phyloP scores from a whole-genome alignment of 106 monocot species.

The Amphibolis antarctica region DNA sequence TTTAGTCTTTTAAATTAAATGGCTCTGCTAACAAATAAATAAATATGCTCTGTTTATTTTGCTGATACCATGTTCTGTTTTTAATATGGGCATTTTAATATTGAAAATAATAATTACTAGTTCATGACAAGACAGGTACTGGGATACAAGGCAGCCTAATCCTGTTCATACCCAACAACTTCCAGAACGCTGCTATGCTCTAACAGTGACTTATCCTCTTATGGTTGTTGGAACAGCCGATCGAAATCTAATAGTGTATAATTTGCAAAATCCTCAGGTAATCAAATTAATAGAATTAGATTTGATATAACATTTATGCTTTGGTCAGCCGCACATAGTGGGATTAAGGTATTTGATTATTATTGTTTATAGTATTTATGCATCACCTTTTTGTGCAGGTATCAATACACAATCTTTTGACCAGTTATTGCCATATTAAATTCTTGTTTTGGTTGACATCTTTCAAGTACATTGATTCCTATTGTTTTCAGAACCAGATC shows the following conservation, averaged over 20 bases:
- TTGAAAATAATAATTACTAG: background rate
- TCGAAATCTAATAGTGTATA: constrained; percentile 68
- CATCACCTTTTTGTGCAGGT: too few species aligned
- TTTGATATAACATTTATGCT: background rate
- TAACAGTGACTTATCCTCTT: constrained; percentile 65
- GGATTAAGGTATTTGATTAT: too few species aligned
- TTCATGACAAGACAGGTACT: constrained; percentile 37
- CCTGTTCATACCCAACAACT: constrained; percentile 93
- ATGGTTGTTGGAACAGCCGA: constrained; percentile 98
- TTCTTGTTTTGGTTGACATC: background rate
- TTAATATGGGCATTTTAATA: too few species aligned
- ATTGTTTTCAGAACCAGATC: background rate
- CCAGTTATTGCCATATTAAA: background rate
- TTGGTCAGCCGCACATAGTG: too few species aligned
- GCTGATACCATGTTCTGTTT: too few species aligned
- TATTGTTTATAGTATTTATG: too few species aligned
- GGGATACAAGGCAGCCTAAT: constrained; percentile 86
- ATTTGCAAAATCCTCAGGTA: constrained; percentile 93
- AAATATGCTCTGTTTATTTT: too few species aligned
- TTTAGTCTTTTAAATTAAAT: too few species aligned
- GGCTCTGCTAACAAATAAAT: too few species aligned
- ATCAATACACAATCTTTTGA: too few species aligned
- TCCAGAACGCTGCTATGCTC: constrained; percentile 82
- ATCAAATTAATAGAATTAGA: background rate
- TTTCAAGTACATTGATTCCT: too few species aligned